Evolutionary conservation across 306 rosid genomes (phyloP), one percentile per base, ranked within the genome.

Genomic region (Vigna mungo): DNA sequence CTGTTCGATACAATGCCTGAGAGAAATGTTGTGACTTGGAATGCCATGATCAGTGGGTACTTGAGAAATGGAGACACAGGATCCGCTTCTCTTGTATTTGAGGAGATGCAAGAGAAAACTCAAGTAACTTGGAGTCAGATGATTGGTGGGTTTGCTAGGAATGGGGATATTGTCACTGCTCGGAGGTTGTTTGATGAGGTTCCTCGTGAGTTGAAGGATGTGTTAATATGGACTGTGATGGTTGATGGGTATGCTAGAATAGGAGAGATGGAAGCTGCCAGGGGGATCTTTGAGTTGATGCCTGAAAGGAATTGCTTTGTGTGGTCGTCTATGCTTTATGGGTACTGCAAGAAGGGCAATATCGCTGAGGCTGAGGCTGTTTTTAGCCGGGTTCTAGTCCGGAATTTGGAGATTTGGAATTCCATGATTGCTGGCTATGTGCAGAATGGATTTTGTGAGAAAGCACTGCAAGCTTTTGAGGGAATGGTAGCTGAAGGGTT

Each of bases 221-320:
- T 89, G 71, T 74, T 88, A n/a, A 85, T 83, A 5, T 92, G 95
- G 93, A 87, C 87, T 82, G 95, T 89, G 78, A 92, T 89, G 95
- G 89, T 84, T 78, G 91, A 89, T 78, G 97, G 91, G 66, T 88
- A 90, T 80, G 75, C 88, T 43, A 81, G 81, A 72, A 82, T 80
- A 59, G 97, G 97, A 62, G 81, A 89, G 39, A 88, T 92, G 93
- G 89, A 81, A 83, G 77, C 78, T 68, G 95, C 93, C 2, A 86
- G 81, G 75, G 89, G 88, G 47, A 52, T 89, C 34, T 92, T 92
- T 58, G 91, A 87, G 75, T 48, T 61, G 66, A 92, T 92, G 95
- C 95, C 89, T 1, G 65, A 51, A 52, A 71, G 88, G 74, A 84
- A 88, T 77, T 88, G 70, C 84, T 89, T 80, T 75, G 95, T 62